Percentiles rank a stretch among this genome's conserved stretches.
Evolutionary conservation across 2,329 filamentous ascomycete genomes (phyloP).

Genomic region (Arthrinium phaeospermum): DNA sequence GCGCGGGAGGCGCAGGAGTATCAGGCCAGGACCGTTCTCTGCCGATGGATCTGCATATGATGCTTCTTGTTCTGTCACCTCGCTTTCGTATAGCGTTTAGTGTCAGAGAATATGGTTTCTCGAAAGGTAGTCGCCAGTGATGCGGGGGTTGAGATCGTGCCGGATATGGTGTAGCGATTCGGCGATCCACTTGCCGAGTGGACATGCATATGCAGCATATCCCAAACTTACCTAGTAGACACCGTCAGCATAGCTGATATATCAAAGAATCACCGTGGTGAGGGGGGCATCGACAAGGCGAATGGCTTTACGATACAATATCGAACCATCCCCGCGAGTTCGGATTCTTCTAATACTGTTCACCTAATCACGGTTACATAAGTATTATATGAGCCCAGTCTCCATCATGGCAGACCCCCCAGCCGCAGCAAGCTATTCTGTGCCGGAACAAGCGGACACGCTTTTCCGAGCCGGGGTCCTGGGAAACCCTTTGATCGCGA

Average conservation of each 20-base stretch:
- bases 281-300: too few species aligned
- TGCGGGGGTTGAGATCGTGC: not conserved
- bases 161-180: not conserved
- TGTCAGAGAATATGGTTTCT: too few species aligned
- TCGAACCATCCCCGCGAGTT: not conserved
- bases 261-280: not conserved
- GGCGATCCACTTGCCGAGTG: not conserved
- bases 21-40: too few species aligned
- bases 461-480: constrained; percentile 48
- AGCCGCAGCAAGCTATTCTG: constrained; percentile 30
- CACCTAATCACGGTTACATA: not conserved
- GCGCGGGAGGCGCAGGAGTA: too few species aligned
- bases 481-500: constrained; percentile 45
- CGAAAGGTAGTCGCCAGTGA: too few species aligned
- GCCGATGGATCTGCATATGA: too few species aligned
- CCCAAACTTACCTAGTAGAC: too few species aligned
- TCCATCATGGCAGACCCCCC: not conserved
- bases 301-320: not conserved
- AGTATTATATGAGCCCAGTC: not conserved
- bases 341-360: too few species aligned
- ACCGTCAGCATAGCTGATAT: not conserved
- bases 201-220: not conserved
- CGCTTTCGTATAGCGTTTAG: too few species aligned
- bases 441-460: constrained; percentile 35
- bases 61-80: too few species aligned